phyloP scores from a whole-genome alignment of 768 basidiomycete genomes.

The Leccinum subtestaceum region DNA sequence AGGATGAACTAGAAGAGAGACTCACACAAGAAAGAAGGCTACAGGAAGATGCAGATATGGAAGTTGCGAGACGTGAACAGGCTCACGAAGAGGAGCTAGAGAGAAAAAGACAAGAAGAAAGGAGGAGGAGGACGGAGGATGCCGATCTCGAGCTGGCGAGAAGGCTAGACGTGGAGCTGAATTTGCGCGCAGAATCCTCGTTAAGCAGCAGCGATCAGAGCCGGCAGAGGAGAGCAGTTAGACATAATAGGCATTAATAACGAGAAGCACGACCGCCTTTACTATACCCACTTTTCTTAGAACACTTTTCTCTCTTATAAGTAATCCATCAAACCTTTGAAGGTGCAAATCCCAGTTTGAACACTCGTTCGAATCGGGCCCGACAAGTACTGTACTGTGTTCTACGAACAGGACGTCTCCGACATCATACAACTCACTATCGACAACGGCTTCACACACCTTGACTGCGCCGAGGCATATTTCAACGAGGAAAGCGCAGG shows the following conservation, averaged over 20 bases:
- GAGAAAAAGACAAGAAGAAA: slow-evolving; percentile 21
- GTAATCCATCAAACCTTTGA: background rate
- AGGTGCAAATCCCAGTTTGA: background rate
- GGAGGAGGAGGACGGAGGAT: slow-evolving; percentile 24
- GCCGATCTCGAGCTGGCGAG: slow-evolving; percentile 46
- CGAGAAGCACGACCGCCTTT: background rate
- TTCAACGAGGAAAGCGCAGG: slow-evolving; percentile 6
- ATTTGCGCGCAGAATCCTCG: slow-evolving; percentile 18
- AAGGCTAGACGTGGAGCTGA: slow-evolving; percentile 43
- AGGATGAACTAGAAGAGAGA: slow-evolving; percentile 22
- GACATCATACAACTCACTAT: background rate
- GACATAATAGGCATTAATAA: slow-evolving; percentile 6
- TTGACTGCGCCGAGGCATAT: slow-evolving; percentile 4
- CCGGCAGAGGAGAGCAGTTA: background rate
- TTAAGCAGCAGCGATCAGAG: slow-evolving; percentile 22
- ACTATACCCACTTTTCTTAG: background rate
- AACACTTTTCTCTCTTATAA: background rate
- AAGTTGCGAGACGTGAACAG: slow-evolving; percentile 37
- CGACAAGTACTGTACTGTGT: background rate
- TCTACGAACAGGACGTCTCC: slow-evolving; percentile 1
- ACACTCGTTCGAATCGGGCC: background rate
- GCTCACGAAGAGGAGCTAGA: slow-evolving; percentile 32
- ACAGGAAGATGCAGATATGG: slow-evolving; percentile 30
- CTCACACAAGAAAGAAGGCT: slow-evolving; percentile 19
- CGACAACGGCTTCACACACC: background rate